Conservation (phyloP, 1,284 basidiomycete genomes). For the Fomitopsis pinicola region DNA sequence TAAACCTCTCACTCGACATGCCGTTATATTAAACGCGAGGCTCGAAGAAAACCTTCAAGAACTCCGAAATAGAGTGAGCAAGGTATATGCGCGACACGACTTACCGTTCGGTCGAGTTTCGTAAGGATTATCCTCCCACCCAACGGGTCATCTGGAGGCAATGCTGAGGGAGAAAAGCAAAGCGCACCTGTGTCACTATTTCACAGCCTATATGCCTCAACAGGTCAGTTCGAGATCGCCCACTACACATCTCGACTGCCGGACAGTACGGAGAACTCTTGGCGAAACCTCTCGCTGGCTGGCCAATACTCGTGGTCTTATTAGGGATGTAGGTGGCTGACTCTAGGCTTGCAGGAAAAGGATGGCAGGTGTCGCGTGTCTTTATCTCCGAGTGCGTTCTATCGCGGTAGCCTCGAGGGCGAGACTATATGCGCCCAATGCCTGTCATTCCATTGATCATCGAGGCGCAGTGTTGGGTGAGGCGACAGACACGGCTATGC, state of each 20-base stretch:
- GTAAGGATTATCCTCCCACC: conserved; percentile 20
- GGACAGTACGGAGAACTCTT: not conserved
- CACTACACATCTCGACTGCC: not conserved
- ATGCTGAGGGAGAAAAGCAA: not conserved
- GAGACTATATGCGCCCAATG: not conserved
- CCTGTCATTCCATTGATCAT: not conserved
- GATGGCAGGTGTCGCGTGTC: not conserved
- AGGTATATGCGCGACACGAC: not conserved
- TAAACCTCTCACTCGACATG: conserved; percentile 22
- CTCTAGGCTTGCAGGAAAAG: not conserved
- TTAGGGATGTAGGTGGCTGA: not conserved
- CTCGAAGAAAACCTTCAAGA: not conserved
- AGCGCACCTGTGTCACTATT: not conserved
- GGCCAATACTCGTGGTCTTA: not conserved
- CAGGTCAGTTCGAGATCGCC: not conserved
- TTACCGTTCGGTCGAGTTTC: conserved; percentile 13
- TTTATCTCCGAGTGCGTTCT: not conserved
- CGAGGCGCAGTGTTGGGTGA: not conserved
- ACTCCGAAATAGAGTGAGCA: not conserved
- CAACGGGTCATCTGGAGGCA: conserved; percentile 4
- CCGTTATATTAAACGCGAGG: not conserved
- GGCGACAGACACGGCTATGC: not conserved
- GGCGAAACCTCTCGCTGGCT: not conserved
- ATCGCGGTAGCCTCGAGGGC: not conserved
- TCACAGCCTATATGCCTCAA: not conserved